Evolutionary conservation across 257 asterid species (phyloP).

Genomic region (Petrea volubilis): DNA sequence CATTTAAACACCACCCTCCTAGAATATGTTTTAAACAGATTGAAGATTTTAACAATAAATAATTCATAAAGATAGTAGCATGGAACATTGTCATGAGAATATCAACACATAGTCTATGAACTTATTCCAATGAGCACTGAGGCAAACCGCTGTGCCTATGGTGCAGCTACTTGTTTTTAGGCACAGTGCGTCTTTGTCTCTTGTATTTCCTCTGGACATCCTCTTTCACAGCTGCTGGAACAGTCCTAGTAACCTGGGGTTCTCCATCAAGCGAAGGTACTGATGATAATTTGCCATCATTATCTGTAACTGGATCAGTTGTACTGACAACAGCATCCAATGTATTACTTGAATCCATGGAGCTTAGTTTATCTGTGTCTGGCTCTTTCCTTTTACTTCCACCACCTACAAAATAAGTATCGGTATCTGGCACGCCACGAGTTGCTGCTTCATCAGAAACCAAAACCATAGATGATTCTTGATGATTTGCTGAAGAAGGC

Average conservation of each 20-base stretch:
- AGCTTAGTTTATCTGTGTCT: not conserved
- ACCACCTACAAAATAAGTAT: not conserved
- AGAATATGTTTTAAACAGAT: not conserved
- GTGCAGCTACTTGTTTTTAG: conserved; percentile 5
- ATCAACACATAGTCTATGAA: not conserved
- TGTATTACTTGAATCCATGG: not conserved
- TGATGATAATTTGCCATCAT: not conserved
- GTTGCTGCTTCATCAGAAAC: conserved; percentile 24
- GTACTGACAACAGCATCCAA: conserved; percentile 7
- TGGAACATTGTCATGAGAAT: not conserved
- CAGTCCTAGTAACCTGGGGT: not conserved
- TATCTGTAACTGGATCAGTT: conserved; percentile 1
- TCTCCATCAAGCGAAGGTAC: conserved; percentile 16
- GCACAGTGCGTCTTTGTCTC: conserved; percentile 29
- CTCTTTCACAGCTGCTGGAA: conserved; percentile 14
- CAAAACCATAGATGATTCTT: not conserved
- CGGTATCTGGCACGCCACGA: not conserved
- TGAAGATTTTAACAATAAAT: not conserved
- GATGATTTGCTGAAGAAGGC: conserved; percentile 10
- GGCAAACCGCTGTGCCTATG: not conserved
- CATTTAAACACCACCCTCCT: not conserved
- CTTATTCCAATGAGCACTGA: not conserved
- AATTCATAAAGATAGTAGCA: not conserved
- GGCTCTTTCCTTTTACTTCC: conserved; percentile 28
- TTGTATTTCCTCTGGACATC: conserved; percentile 30